Percentiles rank a stretch among this genome's conserved stretches.
Evolutionary conservation across 1,284 basidiomycete genomes (phyloP).

Genomic region (Trichosporon faecale): DNA sequence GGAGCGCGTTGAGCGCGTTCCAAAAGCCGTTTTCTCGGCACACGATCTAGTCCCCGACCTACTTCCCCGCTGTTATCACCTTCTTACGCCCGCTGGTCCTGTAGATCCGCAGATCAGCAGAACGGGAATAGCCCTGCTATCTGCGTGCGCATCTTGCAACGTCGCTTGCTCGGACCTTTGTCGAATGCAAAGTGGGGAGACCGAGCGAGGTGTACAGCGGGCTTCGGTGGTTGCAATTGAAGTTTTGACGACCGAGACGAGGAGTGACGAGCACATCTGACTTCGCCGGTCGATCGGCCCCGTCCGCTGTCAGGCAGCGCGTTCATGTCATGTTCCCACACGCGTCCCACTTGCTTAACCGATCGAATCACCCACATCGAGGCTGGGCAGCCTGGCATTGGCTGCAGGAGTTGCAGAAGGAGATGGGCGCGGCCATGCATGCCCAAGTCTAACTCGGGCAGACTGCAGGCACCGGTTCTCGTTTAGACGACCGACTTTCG

Average conservation of each 20-base stretch:
- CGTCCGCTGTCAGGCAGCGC: not conserved
- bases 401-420: not conserved
- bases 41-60: not conserved
- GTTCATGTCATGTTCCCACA: not conserved
- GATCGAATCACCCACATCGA: not conserved
- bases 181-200: not conserved
- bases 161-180: too few relatives aligned
- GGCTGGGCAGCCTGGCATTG: not conserved
- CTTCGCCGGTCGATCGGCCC: not conserved
- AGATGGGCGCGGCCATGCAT: not conserved
- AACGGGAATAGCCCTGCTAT: too few relatives aligned
- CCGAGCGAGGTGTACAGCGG: not conserved
- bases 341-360: not conserved
- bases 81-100: not conserved
- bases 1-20: not conserved
- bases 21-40: not conserved
- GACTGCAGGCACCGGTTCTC: not conserved
- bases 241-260: not conserved
- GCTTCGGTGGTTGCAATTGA: not conserved
- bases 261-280: not conserved
- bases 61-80: not conserved
- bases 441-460: not conserved
- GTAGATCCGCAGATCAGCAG: not conserved
- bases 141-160: too few relatives aligned
- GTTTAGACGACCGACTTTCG: not conserved